Evolutionary conservation across 192 early-diverging fungal genomes (phyloP).

Genomic region (Backusella circina): DNA sequence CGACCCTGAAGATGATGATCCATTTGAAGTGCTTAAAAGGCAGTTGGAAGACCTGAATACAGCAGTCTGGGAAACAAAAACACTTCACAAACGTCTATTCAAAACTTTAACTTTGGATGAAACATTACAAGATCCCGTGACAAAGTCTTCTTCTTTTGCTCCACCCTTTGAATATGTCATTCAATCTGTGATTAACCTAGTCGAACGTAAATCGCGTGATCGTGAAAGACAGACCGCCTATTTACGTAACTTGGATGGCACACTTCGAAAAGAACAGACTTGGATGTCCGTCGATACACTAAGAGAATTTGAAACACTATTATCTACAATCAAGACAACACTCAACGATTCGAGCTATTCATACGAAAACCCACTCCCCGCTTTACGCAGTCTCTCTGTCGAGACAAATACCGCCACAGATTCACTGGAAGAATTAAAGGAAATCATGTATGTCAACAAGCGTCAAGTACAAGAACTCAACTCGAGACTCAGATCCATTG

Average conservation of each 20-base stretch:
- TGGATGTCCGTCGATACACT: slow-evolving; percentile 27
- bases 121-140: slow-evolving; percentile 18
- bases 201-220: slow-evolving; percentile 32
- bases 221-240: slow-evolving; percentile 31
- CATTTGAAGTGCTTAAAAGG: slow-evolving; percentile 33
- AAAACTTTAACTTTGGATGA: slow-evolving; percentile 33
- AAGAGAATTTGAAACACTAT: slow-evolving; percentile 18
- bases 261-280: slow-evolving; percentile 22
- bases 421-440: slow-evolving; percentile 36
- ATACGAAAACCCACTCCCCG: slow-evolving; percentile 32
- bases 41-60: slow-evolving; percentile 37
- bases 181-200: slow-evolving; percentile 22
- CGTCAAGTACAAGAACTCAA: slow-evolving; percentile 34
- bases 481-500: slow-evolving; percentile 27
- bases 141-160: neutral
- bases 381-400: slow-evolving; percentile 16
- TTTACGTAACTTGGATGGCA: slow-evolving; percentile 23
- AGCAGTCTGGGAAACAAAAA: slow-evolving; percentile 39
- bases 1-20: slow-evolving; percentile 35
- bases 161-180: slow-evolving; percentile 37
- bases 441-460: slow-evolving; percentile 42
- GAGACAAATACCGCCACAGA: slow-evolving; percentile 31
- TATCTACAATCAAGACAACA: slow-evolving; percentile 17
- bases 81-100: slow-evolving; percentile 35
- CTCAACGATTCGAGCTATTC: slow-evolving; percentile 21